phyloP scores from a whole-genome alignment of 106 monocot genomes.

The Dioscorea zingiberensis region DNA sequence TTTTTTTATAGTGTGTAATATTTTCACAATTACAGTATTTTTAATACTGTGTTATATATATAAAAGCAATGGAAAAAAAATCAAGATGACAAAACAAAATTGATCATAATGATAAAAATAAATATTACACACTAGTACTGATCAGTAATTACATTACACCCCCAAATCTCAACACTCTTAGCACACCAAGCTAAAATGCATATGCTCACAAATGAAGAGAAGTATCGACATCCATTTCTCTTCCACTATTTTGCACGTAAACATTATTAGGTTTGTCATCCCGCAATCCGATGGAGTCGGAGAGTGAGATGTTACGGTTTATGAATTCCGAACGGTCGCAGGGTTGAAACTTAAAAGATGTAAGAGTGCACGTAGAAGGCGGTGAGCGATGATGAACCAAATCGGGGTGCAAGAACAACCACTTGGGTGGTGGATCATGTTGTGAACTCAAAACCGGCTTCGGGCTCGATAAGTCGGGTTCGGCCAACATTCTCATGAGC shows the following conservation, averaged over 20 bases:
- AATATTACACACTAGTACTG: background rate
- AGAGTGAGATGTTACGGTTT: conserved; percentile 6
- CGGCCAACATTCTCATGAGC: conserved; percentile 14
- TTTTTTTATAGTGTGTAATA: too few relatives aligned
- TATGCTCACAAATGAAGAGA: conserved; percentile 75
- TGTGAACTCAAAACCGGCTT: background rate
- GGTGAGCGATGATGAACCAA: conserved; percentile 23
- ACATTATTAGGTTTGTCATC: background rate
- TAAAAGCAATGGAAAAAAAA: too few relatives aligned
- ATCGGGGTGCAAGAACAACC: conserved; percentile 50
- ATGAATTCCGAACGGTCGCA: background rate
- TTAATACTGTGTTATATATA: too few relatives aligned
- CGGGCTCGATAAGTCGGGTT: background rate
- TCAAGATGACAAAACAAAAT: too few relatives aligned
- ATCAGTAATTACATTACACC: background rate
- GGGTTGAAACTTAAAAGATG: background rate
- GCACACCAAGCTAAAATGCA: background rate
- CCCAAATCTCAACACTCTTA: background rate
- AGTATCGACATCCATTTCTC: conserved; percentile 52
- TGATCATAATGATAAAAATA: too few relatives aligned
- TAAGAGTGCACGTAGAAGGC: too few relatives aligned
- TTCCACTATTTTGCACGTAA: too few relatives aligned
- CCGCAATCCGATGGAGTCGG: conserved; percentile 10
- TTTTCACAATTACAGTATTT: too few relatives aligned
- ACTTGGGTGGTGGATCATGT: conserved; percentile 5